Evolutionary conservation across 768 basidiomycete genomes (phyloP), one percentile per base, ranked within the genome.

Genomic region (Butyriboletus loyo): DNA sequence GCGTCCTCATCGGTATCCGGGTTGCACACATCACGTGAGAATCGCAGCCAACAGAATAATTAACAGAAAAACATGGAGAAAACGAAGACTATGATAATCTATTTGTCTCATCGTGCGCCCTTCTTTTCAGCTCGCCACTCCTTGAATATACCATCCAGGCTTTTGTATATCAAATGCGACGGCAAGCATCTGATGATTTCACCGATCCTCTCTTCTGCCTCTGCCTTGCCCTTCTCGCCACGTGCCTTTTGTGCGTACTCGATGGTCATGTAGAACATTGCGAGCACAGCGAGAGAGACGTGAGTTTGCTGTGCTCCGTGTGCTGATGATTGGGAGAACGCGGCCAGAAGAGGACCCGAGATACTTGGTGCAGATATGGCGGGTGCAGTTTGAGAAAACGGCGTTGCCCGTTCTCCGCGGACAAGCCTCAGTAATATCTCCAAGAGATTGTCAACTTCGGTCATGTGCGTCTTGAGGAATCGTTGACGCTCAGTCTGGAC

Each of bases 351-450:
- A 14, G 87, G 86, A 4, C 89, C 89, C 45, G 84, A 81, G 35
- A 87, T 72, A 56, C 68, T 75, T 66, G 86, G 84, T 2, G 81
- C 77, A 34, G 85, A 82, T 45, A 87, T 79, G 9, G 81, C 73
- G 2, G 83, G 80, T 14, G 79, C 73, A 36, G 82, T 76, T 56
- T 84, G 85, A 15, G 85, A 82, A 64, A 86, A 84, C 8, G 85
- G 80, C 11, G 73, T 85, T 3, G 89, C 84, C 27, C 92, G 84
- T 63, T 93, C 92, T 49, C 94, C 93, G 17, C 96, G 85, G 22
- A 97, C 89, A 48, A 97, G 84, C 14, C 94, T 87, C 27, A 98
- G 77, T 5, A 98, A 74, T 60, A 99, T 93, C 72, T 99, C 95
- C 64, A 98, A 75, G 54, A 97, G 78, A 61, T 98, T 94, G 64